Base-by-base conservation (phyloP, 2,329 filamentous ascomycete species). In the Pseudopyricularia javanii region DNA sequence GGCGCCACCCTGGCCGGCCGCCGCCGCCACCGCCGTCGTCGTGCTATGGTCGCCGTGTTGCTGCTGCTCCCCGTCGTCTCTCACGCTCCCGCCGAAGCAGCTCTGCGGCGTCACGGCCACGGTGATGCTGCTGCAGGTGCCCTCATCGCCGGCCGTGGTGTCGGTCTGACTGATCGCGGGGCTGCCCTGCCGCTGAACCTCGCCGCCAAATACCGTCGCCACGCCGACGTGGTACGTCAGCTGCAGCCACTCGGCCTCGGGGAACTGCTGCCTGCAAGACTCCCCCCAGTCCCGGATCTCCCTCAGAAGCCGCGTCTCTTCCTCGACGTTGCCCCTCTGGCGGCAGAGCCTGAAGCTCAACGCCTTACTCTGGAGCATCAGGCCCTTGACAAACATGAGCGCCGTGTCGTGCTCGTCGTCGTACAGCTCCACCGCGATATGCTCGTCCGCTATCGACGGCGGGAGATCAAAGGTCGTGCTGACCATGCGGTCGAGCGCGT, bases 401-500 rank as follows among this genome's bases (percentile, higher is more conserved):
- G 49, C 49, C 34, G 49, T 43, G 43, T 65, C 63, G 32, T 63
- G 59, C 9, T 64, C 56, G 52, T 63, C 63, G 34, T 56, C 58
- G 53, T 43, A 43, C 34, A 32, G 14, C 34, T 43, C 49, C 57
- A 59, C 20, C 1, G 61, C 63, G 32, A 65, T 63, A 50, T 64
- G 60, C n/a, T 50, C 53, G 50, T 64, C 63, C 0, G 59, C 49
- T 1, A 65, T 54, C 1, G 60, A 63, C 7, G 54, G 54, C 1
- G 63, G 62, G 5, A 64, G 55, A 24, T 62, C 60, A 40, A 61
- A 60, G 7, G 58, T 57, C 22, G 59, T 59, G 53, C 61, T 56
- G 35, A 64, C 59, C 11, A 60, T 55, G 7, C 63, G 58, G 51
- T 64, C 63, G 12, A 65, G 45, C 4, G 54, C 56, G 45, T 65